A percentile compares a stretch with the other conserved stretches of the same genome.
Conservation (phyloP, 345 rosid species). For the Salix purpurea region DNA sequence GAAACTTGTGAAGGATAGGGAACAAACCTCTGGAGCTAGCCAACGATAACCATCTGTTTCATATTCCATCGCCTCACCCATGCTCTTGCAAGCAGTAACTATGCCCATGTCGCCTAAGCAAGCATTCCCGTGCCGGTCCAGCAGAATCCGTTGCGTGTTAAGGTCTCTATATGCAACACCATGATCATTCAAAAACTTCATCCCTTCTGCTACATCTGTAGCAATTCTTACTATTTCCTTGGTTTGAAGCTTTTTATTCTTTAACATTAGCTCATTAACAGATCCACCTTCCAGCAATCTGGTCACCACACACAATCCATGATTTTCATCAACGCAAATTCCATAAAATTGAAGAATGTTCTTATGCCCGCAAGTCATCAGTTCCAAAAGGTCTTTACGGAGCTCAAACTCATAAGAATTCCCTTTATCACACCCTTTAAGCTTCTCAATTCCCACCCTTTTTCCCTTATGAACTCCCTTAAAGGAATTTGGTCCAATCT, state of each 20-base stretch:
- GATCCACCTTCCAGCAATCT: constrained; percentile 96
- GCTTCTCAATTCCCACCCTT: constrained; percentile 79
- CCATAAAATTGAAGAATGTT: constrained; percentile 78
- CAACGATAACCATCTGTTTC: constrained; percentile 98
- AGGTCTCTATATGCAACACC: constrained; percentile 78
- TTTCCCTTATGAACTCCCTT: constrained; percentile 75
- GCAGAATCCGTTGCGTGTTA: constrained; percentile 65
- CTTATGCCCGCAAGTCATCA: constrained; percentile 92
- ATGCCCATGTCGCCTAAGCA: constrained; percentile 90
- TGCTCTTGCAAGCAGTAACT: constrained; percentile 80
- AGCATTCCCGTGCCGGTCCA: constrained; percentile 80
- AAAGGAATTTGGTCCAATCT: constrained; percentile 57
- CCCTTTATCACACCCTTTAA: constrained; percentile 95
- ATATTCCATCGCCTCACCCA: constrained; percentile 78
- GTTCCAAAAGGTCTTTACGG: constrained; percentile 72
- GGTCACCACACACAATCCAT: constrained; percentile 82
- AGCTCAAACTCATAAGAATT: constrained; percentile 78
- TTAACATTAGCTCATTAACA: constrained; percentile 62
- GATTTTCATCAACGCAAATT: constrained; percentile 80
- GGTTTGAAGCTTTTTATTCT: constrained; percentile 71
- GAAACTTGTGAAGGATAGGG: constrained; percentile 15
- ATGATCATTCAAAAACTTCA: constrained; percentile 82
- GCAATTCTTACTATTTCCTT: constrained; percentile 77
- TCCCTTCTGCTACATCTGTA: constrained; percentile 71
- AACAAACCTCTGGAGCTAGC: constrained; percentile 95